A percentile compares a stretch with the other conserved stretches of the same genome.
These are phyloP conservation scores for Trichoderma sp. DNA, from an alignment of 2,329 filamentous ascomycete species.

Conservation along the genomic window DNA sequence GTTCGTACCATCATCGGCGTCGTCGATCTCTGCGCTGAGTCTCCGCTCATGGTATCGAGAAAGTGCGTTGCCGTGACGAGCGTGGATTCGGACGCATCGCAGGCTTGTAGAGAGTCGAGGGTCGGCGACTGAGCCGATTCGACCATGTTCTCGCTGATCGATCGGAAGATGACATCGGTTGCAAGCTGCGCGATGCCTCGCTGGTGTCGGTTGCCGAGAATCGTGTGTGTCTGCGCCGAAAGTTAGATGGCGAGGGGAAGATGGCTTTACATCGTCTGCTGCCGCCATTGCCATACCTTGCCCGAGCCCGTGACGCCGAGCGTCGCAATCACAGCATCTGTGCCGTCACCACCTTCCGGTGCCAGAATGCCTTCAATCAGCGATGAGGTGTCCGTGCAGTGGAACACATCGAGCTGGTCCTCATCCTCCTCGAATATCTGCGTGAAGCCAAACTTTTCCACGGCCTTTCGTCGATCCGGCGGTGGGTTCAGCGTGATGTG, in stretches of 20 bases:
- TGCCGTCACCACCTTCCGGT: conserved; percentile 71
- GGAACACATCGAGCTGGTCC: conserved; percentile 83
- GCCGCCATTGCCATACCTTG: conserved; percentile 64
- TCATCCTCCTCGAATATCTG: conserved; percentile 88
- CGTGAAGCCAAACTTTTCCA: conserved; percentile 95
- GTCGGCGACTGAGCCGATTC: conserved; percentile 63
- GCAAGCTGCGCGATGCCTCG: conserved; percentile 90
- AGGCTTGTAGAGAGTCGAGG: conserved; percentile 73
- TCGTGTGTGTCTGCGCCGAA: conserved; percentile 79
- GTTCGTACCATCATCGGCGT: conserved; percentile 70
- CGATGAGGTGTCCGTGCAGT: conserved; percentile 73
- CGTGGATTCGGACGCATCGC: conserved; percentile 80
- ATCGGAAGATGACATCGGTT: conserved; percentile 86
- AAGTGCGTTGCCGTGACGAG: conserved; percentile 75
- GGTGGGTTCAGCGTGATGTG: conserved; percentile 81
- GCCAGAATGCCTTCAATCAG: conserved; percentile 83
- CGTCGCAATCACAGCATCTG: conserved; percentile 88
- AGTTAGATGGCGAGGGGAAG: neutral
- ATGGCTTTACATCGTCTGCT: neutral
- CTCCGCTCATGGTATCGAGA: conserved; percentile 77
- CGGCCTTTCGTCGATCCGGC: conserved; percentile 81
- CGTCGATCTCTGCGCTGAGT: conserved; percentile 62
- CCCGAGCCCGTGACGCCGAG: conserved; percentile 93
- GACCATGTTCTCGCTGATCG: conserved; percentile 72
- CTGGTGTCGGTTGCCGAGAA: conserved; percentile 83